Evolutionary conservation across 257 asterid genomes (phyloP).

Genomic region (Solanum raphanifolium): DNA sequence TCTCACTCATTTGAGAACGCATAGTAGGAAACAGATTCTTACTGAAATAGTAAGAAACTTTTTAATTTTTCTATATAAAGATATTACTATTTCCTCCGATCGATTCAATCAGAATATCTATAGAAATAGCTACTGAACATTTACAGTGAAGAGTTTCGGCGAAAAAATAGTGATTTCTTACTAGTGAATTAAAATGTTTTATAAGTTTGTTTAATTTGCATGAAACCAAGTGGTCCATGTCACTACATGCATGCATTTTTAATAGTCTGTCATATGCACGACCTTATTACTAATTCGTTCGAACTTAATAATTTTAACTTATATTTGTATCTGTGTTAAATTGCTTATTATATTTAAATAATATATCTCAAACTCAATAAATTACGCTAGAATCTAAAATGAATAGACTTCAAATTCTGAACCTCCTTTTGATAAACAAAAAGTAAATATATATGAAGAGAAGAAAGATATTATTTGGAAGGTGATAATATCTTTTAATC

Average conservation of each 20-base stretch:
- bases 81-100: neutral
- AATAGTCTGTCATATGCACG: neutral
- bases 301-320: neutral
- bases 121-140: neutral
- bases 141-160: too few relatives aligned
- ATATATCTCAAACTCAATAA: neutral
- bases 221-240: neutral
- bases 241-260: neutral
- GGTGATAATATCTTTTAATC: neutral
- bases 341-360: neutral
- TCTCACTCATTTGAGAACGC: neutral
- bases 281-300: accelerated
- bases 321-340: neutral
- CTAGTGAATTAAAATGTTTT: neutral
- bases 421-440: neutral
- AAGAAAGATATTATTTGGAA: neutral
- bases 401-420: neutral
- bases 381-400: neutral
- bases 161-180: too few relatives aligned
- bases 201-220: neutral
- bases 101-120: neutral
- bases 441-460: neutral
- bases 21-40: neutral
- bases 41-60: too few relatives aligned
- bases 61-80: neutral